Percentiles rank a stretch among this genome's conserved stretches.
These are phyloP conservation scores for Gaultheria prostrata DNA, from an alignment of 148 eudicot genomes.

Conservation along the genomic window DNA sequence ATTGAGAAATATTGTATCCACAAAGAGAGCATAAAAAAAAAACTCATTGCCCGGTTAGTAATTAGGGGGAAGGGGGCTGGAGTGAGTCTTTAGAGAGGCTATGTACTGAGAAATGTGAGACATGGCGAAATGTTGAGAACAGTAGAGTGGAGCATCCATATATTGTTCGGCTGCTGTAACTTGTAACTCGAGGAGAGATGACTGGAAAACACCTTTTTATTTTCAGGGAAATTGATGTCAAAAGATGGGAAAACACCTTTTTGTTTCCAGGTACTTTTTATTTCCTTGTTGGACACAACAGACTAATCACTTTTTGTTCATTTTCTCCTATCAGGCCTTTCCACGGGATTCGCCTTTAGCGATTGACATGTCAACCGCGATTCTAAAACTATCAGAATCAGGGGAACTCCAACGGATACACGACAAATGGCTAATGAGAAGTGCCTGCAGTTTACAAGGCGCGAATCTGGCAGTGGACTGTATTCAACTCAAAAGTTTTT, in stretches of 20 bases:
- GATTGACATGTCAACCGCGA: conserved; percentile 68
- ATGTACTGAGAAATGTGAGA: not conserved
- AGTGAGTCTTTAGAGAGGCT: not conserved
- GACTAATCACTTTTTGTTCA: conserved; percentile 1
- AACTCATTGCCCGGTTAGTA: not conserved
- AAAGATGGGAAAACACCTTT: conserved; percentile 36
- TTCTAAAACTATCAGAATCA: conserved; percentile 60
- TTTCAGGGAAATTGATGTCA: conserved; percentile 34
- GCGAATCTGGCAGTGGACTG: conserved; percentile 46
- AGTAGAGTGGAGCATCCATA: not conserved
- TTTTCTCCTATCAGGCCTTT: conserved; percentile 47
- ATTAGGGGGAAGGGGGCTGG: not conserved
- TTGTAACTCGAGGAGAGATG: conserved; percentile 21
- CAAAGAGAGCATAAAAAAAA: not conserved
- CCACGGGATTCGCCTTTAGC: conserved; percentile 74
- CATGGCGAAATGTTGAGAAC: not conserved
- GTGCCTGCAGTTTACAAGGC: conserved; percentile 63
- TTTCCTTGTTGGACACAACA: not conserved
- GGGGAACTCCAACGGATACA: conserved; percentile 78
- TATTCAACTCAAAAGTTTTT: conserved; percentile 53
- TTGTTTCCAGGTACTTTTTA: not conserved
- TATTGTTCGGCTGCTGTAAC: not conserved
- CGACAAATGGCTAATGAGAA: conserved; percentile 69
- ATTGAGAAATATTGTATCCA: not conserved
- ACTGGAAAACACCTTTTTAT: conserved; percentile 23